Evolutionary conservation across 2,329 filamentous ascomycete genomes (phyloP), one percentile per base, ranked within the genome.

Genomic region (Epichloe glyceriae): DNA sequence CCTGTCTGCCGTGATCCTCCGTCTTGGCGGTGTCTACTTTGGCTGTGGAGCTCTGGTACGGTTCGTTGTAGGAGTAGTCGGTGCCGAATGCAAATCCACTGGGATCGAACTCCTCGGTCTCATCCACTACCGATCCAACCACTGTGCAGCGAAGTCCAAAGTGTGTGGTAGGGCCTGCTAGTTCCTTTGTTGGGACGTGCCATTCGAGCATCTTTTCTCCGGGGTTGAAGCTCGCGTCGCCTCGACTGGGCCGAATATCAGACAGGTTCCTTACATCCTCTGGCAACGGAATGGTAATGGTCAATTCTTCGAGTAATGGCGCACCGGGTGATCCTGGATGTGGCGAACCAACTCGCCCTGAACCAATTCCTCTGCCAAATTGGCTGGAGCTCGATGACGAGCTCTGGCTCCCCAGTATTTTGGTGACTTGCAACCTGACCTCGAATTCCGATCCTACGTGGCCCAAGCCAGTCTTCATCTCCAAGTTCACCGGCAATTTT

Each of bases 91-190:
- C 75, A 49, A 78, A 75, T 0, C 74, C 74, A 19, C 67, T 73
- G n/a, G 72, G 65, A 50, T 76, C 74, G 37, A 72, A 69, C 4
- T 70, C 67, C 53, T 72, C 67, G 7, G 73, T 71, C 5, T 74
- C 70, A 4, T 74, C 73, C 49, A 71, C 64, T n/a, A 70, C 66
- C 0, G 73, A 67, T 1, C 90, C 89, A 8, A 88, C 79, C 0
- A 94, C 85, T 0, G 86, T 90, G 60, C 88, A 93, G 47, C 86
- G 79, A 40, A 97, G 72, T 1, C 80, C 84, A 49, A 88, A 88
- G 50, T 79, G 81, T 1, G 83, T 78, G 15, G 78, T 75, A 2
- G 85, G 76, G 1, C 78, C 75, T 0, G 79, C 76, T 2, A 89
- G 75, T 51, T 95, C 89, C 67, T 88, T 90, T 22, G 80, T 78